These are phyloP conservation scores for Endothia cerciana DNA, from an alignment of 2,329 filamentous ascomycete species.

Conservation along the genomic window DNA sequence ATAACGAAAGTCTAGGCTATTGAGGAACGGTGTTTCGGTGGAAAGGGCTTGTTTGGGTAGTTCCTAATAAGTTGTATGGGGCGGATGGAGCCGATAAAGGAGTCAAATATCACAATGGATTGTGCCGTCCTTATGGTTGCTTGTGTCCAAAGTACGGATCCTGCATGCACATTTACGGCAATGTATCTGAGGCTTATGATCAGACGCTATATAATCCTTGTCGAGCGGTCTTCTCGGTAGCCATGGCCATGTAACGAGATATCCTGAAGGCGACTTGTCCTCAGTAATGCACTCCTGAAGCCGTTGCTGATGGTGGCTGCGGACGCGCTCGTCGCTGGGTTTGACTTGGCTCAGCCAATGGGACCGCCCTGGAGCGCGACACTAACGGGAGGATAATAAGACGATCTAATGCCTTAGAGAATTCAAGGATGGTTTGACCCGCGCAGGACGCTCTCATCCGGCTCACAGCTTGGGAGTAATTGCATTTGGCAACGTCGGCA, in stretches of 20 bases:
- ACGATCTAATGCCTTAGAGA: not conserved
- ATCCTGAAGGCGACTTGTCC: not conserved
- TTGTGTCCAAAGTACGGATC: not conserved
- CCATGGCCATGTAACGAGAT: not conserved
- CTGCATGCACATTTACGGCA: not conserved
- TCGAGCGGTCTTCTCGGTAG: not conserved
- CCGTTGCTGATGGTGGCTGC: not conserved
- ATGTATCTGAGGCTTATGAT: not conserved
- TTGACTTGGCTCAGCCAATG: not conserved
- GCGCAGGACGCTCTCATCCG: not conserved
- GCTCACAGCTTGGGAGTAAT: constrained; percentile 6
- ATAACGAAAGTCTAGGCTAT: too few relatives aligned
- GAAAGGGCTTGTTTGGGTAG: too few relatives aligned
- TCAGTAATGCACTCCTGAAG: not conserved
- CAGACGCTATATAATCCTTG: not conserved
- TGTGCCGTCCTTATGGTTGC: not conserved
- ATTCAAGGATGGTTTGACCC: not conserved
- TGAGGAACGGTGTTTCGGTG: too few relatives aligned
- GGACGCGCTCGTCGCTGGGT: not conserved
- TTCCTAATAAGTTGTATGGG: too few relatives aligned
- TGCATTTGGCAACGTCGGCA: constrained; percentile 10
- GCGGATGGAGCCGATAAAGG: too few relatives aligned
- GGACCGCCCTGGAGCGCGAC: not conserved
- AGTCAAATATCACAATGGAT: not conserved
- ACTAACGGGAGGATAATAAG: not conserved